A percentile compares a stretch with the other conserved stretches of the same genome.
These are phyloP conservation scores for Boeremia exigua DNA, from an alignment of 2,329 filamentous ascomycete genomes.

Conservation along the genomic window DNA sequence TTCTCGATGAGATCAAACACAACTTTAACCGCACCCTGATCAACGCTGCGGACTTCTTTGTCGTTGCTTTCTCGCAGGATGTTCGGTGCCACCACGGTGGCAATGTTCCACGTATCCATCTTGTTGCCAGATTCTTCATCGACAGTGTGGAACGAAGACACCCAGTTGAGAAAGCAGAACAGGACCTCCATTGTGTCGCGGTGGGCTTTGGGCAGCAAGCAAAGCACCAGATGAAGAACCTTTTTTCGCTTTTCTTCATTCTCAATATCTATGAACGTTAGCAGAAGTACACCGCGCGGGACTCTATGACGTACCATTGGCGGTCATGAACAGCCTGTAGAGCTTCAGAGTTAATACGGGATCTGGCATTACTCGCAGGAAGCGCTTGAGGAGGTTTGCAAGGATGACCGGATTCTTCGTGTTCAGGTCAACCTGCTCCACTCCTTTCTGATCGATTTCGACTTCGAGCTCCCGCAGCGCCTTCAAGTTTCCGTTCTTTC, in stretches of 20 bases:
- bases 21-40: constrained; percentile 91
- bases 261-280: constrained; percentile 65
- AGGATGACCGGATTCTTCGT: constrained; percentile 92
- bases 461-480: constrained; percentile 86
- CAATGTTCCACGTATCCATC: constrained; percentile 98
- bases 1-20: constrained; percentile 89
- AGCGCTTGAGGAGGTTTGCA: constrained; percentile 92
- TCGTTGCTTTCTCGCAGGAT: constrained; percentile 75
- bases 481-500: constrained; percentile 99
- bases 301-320: constrained; percentile 67
- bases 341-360: constrained; percentile 95
- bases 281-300: not conserved
- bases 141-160: constrained; percentile 93
- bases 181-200: constrained; percentile 93
- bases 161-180: constrained; percentile 97
- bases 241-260: constrained; percentile 83
- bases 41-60: constrained; percentile 69
- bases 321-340: constrained; percentile 86
- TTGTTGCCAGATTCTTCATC: constrained; percentile 97
- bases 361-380: constrained; percentile 91
- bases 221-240: constrained; percentile 88
- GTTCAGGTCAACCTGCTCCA: constrained; percentile 83
- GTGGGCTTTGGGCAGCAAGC: constrained; percentile 88
- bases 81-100: constrained; percentile 96
- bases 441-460: constrained; percentile 83